Evolutionary conservation across 2,329 filamentous ascomycete genomes (phyloP).

Genomic region (Balansia obtecta): DNA sequence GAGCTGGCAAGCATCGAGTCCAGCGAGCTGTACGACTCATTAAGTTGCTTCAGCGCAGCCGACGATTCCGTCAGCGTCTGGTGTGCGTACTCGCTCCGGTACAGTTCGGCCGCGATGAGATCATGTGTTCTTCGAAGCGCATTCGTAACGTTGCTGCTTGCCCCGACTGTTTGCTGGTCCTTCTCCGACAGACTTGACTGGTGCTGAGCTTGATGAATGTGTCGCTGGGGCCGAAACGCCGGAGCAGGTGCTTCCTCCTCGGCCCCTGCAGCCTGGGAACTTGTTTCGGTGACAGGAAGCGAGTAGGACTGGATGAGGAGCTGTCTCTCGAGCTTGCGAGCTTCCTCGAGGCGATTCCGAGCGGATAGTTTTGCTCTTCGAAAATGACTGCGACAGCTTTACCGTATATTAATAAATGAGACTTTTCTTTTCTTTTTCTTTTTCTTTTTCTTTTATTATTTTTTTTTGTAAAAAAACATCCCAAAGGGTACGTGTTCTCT

Average conservation of each 20-base stretch:
- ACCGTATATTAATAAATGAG: not conserved
- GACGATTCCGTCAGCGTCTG: constrained; percentile 79
- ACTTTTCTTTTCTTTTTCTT: too few relatives aligned
- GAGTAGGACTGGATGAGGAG: constrained; percentile 57
- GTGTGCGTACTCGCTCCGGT: constrained; percentile 78
- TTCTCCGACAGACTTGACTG: constrained; percentile 40
- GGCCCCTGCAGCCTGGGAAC: constrained; percentile 13
- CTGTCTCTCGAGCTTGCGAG: constrained; percentile 65
- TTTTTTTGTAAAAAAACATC: too few relatives aligned
- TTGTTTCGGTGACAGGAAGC: constrained; percentile 24
- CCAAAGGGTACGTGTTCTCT: constrained; percentile 6
- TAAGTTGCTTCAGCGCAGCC: constrained; percentile 66
- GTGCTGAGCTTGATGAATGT: constrained; percentile 19
- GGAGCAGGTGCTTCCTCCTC: constrained; percentile 12
- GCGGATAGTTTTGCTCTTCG: constrained; percentile 72
- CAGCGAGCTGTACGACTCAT: constrained; percentile 69
- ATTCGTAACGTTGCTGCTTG: constrained; percentile 72
- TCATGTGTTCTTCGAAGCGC: constrained; percentile 77
- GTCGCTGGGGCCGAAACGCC: constrained; percentile 11
- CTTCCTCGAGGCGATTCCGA: constrained; percentile 59
- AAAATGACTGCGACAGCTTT: constrained; percentile 52
- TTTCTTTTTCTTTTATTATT: too few relatives aligned
- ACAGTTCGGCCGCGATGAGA: constrained; percentile 73
- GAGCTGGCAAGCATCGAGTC: constrained; percentile 67
- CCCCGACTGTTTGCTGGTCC: constrained; percentile 60